Evolutionary conservation across 768 basidiomycete species (phyloP).

Genomic region (Lentinula sp.): DNA sequence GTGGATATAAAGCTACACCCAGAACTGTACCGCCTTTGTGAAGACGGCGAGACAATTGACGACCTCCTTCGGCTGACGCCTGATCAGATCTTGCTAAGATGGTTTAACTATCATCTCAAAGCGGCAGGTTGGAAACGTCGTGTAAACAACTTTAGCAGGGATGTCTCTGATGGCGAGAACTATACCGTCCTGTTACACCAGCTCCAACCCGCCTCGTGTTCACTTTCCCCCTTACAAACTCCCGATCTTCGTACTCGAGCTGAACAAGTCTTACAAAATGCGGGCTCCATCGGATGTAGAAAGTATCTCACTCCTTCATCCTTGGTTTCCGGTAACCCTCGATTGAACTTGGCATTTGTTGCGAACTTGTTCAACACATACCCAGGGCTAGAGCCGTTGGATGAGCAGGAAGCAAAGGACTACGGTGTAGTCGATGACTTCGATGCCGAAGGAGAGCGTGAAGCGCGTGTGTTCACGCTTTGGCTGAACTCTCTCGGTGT

Average conservation of each 20-base stretch:
- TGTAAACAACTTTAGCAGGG: conserved; percentile 96
- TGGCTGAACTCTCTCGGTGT: conserved; percentile 98
- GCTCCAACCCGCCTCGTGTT: conserved; percentile 91
- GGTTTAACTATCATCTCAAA: conserved; percentile 99
- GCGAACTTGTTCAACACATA: conserved; percentile 98
- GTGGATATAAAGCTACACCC: conserved; percentile 99
- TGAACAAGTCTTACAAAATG: conserved; percentile 87
- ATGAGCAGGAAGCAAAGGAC: conserved; percentile 89
- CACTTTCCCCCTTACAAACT: conserved; percentile 85
- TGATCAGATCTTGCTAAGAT: conserved; percentile 94
- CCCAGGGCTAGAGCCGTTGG: conserved; percentile 90
- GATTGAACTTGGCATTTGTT: conserved; percentile 96
- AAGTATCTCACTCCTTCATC: conserved; percentile 93
- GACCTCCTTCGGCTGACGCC: conserved; percentile 91
- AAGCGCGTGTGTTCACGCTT: conserved; percentile 95
- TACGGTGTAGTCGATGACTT: conserved; percentile 92
- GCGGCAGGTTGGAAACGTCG: conserved; percentile 89
- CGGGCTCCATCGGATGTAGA: conserved; percentile 88
- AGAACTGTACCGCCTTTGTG: conserved; percentile 91
- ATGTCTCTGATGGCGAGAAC: conserved; percentile 96
- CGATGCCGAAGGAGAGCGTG: conserved; percentile 97
- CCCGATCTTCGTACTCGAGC: conserved; percentile 78
- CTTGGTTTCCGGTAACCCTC: conserved; percentile 90
- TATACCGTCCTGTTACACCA: conserved; percentile 96
- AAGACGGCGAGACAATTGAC: conserved; percentile 96